Conservation (phyloP, 2,329 filamentous ascomycete genomes). For the Beauveria sp. region DNA sequence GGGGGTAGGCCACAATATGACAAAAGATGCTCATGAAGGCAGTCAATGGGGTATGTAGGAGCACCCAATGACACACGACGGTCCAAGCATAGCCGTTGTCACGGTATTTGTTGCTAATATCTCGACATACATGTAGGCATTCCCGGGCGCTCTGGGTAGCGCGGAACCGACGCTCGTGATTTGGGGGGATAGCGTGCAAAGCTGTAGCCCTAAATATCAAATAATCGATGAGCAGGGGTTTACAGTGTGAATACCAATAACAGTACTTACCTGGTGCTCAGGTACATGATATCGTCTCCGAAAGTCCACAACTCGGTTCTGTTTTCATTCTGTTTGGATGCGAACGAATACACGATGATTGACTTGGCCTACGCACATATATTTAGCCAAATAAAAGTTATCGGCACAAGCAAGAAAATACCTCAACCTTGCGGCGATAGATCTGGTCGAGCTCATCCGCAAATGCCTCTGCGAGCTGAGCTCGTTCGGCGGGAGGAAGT, state of each 20-base stretch:
- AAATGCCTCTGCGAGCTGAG: neutral
- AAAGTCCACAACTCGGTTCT: neutral
- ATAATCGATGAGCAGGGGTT: neutral
- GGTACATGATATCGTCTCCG: slow-evolving; percentile 1
- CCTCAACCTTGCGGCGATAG: neutral
- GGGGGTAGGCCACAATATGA: neutral
- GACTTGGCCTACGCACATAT: neutral
- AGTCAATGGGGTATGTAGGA: neutral
- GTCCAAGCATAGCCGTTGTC: slow-evolving; percentile 1
- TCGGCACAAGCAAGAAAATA: neutral
- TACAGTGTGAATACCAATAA: neutral
- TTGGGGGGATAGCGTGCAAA: neutral
- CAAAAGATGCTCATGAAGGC: slow-evolving; percentile 4
- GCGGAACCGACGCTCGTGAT: neutral
- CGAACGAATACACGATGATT: neutral
- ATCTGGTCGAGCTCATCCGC: slow-evolving; percentile 3
- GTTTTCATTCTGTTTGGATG: neutral
- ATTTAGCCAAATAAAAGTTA: neutral
- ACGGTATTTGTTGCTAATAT: neutral
- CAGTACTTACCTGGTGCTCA: neutral
- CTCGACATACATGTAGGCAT: neutral
- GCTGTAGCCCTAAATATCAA: neutral
- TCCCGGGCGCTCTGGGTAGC: neutral
- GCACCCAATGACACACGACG: slow-evolving; percentile 1
- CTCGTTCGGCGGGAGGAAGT: neutral